Percentiles rank a stretch among this genome's conserved stretches.
Conservation (phyloP, 1,139 yeast genomes). For the Pichia sp. region DNA sequence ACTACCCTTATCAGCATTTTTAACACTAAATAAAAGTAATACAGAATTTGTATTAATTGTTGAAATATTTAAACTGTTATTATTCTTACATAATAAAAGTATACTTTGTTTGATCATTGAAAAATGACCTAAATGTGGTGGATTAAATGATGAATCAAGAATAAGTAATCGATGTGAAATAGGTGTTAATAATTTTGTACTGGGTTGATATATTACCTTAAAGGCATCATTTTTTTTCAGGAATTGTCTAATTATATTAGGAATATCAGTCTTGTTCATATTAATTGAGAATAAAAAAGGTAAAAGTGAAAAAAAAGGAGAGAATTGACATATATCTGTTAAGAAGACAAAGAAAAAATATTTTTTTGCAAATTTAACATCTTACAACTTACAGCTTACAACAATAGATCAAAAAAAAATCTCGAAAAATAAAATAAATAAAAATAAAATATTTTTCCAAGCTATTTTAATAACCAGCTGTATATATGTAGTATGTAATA, state of each 20-base stretch:
- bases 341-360: not conserved
- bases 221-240: constrained; percentile 10
- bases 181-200: constrained; percentile 13
- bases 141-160: constrained; percentile 84
- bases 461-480: no score
- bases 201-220: constrained; percentile 14
- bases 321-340: not conserved
- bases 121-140: constrained; percentile 77
- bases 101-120: constrained; percentile 49
- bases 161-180: constrained; percentile 37
- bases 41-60: constrained; percentile 29
- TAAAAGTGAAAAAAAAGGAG: not conserved
- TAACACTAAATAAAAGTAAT: constrained; percentile 55
- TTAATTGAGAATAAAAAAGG: no score
- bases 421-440: no score
- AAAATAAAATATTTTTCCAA: no score
- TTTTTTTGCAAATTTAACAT: no score
- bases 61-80: constrained; percentile 4
- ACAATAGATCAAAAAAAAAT: no score
- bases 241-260: constrained; percentile 4
- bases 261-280: not conserved
- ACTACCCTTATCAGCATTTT: constrained; percentile 69
- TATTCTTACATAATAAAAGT: constrained; percentile 18
- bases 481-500: no score
- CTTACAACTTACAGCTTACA: no score